A percentile compares a stretch with the other conserved stretches of the same genome.
Evolutionary conservation across 805 yeast species (phyloP).

Genomic region (Saccharomycopsis vini): DNA sequence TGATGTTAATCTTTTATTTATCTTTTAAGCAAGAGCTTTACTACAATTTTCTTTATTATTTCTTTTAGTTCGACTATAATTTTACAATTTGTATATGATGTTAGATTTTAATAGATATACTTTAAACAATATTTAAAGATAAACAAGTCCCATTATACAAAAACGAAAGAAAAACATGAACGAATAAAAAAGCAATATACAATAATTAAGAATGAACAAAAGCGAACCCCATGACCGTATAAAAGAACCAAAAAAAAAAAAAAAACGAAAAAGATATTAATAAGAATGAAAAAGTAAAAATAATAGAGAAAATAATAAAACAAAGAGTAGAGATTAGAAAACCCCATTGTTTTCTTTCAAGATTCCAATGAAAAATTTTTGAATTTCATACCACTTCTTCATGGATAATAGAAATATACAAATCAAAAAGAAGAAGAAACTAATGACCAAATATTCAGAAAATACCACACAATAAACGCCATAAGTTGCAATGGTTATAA

Average conservation of each 20-base stretch:
- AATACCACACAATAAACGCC: conserved; percentile 1
- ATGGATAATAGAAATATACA: conserved; percentile 4
- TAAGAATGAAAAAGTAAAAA: too few relatives aligned
- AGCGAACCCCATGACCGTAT: neutral
- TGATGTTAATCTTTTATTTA: conserved; percentile 39
- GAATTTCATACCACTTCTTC: conserved; percentile 7
- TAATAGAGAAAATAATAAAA: too few relatives aligned
- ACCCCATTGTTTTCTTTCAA: conserved; percentile 14
- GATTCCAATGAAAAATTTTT: conserved; percentile 6
- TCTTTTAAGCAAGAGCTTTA: conserved; percentile 29
- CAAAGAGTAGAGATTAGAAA: neutral
- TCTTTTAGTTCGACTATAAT: too few relatives aligned
- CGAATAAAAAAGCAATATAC: neutral
- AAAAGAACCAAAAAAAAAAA: neutral
- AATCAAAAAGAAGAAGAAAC: conserved; percentile 5
- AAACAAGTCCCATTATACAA: too few relatives aligned
- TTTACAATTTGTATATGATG: too few relatives aligned
- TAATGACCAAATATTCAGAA: conserved; percentile 6
- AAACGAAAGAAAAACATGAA: too few relatives aligned
- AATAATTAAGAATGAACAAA: neutral
- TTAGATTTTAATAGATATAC: too few relatives aligned
- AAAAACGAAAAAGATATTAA: too few relatives aligned
- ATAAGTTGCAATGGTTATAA: conserved; percentile 4
- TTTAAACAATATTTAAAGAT: too few relatives aligned
- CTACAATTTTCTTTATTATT: too few relatives aligned